phyloP scores from a whole-genome alignment of 257 asterid genomes.

The Solanum lycopersicoides region DNA sequence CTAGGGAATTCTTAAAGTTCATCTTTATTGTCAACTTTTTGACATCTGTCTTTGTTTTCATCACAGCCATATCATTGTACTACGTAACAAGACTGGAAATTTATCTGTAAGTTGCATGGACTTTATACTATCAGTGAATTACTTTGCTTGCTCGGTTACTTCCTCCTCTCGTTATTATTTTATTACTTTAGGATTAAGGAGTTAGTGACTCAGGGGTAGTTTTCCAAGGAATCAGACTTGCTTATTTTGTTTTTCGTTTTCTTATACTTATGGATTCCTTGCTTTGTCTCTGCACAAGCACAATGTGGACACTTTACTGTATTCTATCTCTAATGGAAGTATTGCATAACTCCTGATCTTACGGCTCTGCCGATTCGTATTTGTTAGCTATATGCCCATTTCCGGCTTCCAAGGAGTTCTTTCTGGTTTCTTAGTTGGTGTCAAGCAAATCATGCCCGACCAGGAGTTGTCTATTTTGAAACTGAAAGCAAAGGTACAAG shows the following conservation, averaged over 20 bases:
- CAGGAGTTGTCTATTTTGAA: slow-evolving; percentile 68
- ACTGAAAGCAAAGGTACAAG: slow-evolving; percentile 69
- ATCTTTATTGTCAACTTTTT: slow-evolving; percentile 75
- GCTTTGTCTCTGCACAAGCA: background rate
- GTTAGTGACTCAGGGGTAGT: background rate
- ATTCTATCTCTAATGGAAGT: background rate
- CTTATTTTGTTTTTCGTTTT: background rate
- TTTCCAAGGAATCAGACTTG: background rate
- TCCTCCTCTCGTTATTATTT: background rate
- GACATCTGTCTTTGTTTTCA: slow-evolving; percentile 62
- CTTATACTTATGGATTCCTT: background rate
- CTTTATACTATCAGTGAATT: background rate
- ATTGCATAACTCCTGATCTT: background rate
- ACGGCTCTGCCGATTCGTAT: background rate
- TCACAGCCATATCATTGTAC: slow-evolving; percentile 73
- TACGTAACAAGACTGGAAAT: slow-evolving; percentile 57
- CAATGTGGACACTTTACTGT: background rate
- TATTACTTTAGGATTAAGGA: background rate
- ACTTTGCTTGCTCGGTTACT: background rate
- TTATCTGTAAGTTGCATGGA: slow-evolving; percentile 61
- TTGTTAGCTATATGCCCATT: slow-evolving; percentile 65
- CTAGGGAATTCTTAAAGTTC: slow-evolving; percentile 81
- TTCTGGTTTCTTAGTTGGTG: slow-evolving; percentile 78
- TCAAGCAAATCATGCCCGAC: slow-evolving; percentile 82
- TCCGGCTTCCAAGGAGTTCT: slow-evolving; percentile 95